Conservation (phyloP, 2,329 filamentous ascomycete species). For the Bipolaris victoriae region DNA sequence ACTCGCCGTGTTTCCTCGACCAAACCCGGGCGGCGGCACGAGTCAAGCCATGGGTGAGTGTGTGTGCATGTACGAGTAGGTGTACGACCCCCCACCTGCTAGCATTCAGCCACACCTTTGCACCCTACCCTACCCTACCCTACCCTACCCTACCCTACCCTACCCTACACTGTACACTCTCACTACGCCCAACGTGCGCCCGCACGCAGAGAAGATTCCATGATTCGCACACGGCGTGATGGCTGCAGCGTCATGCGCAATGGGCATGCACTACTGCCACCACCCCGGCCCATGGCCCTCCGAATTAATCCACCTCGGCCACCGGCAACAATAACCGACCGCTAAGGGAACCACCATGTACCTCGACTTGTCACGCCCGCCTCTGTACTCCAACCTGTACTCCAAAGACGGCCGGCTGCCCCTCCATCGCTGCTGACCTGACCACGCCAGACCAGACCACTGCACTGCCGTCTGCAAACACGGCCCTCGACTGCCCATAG, state of each 20-base stretch:
- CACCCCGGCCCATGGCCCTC: slow-evolving; percentile 19
- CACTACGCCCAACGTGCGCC: slow-evolving; percentile 19
- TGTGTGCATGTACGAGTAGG: no score
- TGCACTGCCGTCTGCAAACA: slow-evolving; percentile 6
- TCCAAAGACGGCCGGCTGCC: slow-evolving; percentile 21
- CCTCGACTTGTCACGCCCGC: slow-evolving; percentile 23
- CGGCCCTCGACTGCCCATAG: background rate
- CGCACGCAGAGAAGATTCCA: slow-evolving; percentile 16
- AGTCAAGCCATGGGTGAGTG: slow-evolving; percentile 1
- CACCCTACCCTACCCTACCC: slow-evolving; percentile 4
- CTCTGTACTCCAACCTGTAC: background rate
- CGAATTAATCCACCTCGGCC: slow-evolving; percentile 31
- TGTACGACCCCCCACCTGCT: slow-evolving; percentile 13
- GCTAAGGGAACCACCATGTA: slow-evolving; percentile 25
- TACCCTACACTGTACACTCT: no score
- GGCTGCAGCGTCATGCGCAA: slow-evolving; percentile 26
- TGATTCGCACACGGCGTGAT: slow-evolving; percentile 15
- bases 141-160: no score
- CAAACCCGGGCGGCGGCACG: background rate
- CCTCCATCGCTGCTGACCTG: slow-evolving; percentile 22
- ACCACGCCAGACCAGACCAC: no score
- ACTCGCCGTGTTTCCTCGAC: background rate
- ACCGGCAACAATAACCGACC: slow-evolving; percentile 34
- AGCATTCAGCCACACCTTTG: slow-evolving; percentile 21
- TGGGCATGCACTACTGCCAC: slow-evolving; percentile 18